Conservation (phyloP, 2,329 filamentous ascomycete genomes). For the Atkinsonella texensis region DNA sequence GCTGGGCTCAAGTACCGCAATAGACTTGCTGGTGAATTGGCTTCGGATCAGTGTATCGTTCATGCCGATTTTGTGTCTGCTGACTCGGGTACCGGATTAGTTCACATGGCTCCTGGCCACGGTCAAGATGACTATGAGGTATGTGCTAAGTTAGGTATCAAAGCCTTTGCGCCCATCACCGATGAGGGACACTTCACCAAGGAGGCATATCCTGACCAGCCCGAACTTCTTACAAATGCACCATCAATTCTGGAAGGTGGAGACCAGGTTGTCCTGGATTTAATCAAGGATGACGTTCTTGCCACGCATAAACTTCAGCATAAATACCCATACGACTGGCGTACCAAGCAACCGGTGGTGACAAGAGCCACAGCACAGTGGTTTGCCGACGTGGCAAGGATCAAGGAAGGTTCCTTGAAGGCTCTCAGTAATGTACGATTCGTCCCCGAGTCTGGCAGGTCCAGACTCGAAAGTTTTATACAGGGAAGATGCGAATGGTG, state of each 20-base stretch:
- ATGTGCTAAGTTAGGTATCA: slow-evolving; percentile 58
- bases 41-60: slow-evolving; percentile 56
- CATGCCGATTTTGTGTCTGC: slow-evolving; percentile 82
- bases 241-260: slow-evolving; percentile 62
- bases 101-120: slow-evolving; percentile 88
- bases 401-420: slow-evolving; percentile 61
- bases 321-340: slow-evolving; percentile 98
- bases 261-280: slow-evolving; percentile 53
- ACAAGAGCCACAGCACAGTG: slow-evolving; percentile 90
- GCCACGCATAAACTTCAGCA: slow-evolving; percentile 62
- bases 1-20: slow-evolving; percentile 57
- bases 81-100: slow-evolving; percentile 86
- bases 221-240: slow-evolving; percentile 50
- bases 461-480: slow-evolving; percentile 73
- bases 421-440: slow-evolving; percentile 65
- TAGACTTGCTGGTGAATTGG: slow-evolving; percentile 47
- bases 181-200: slow-evolving; percentile 70
- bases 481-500: slow-evolving; percentile 91
- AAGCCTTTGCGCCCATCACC: slow-evolving; percentile 72
- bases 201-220: slow-evolving; percentile 62
- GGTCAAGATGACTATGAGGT: slow-evolving; percentile 93
- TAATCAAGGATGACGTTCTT: slow-evolving; percentile 56
- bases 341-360: slow-evolving; percentile 86
- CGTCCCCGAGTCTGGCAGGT: slow-evolving; percentile 61
- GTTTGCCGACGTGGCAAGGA: slow-evolving; percentile 84